Evolutionary conservation across 2,329 filamentous ascomycete species (phyloP).

Genomic region (Scleromitrula shiraiana): DNA sequence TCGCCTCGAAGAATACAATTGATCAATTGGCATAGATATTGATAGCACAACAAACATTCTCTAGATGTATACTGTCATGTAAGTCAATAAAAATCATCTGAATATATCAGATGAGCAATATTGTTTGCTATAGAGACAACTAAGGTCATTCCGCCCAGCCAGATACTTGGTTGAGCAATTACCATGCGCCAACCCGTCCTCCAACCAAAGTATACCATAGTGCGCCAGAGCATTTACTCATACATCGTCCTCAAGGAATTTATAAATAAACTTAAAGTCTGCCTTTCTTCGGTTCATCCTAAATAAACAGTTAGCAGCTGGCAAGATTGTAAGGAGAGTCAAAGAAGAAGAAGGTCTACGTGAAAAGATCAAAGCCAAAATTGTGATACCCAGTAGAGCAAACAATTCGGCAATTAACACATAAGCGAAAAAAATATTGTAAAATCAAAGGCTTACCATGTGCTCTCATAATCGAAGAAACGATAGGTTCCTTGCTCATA

Average conservation of each 20-base stretch:
- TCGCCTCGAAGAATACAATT: neutral
- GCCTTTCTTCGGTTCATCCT: slow-evolving; percentile 99
- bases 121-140: slow-evolving; percentile 26
- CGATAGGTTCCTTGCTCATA: slow-evolving; percentile 98
- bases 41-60: too few relatives aligned
- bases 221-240: slow-evolving; percentile 51
- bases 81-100: slow-evolving; percentile 13
- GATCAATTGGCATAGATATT: neutral
- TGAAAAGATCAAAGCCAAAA: too few relatives aligned
- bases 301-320: slow-evolving; percentile 7
- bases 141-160: slow-evolving; percentile 29
- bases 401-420: too few relatives aligned
- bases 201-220: slow-evolving; percentile 63
- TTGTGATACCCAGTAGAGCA: too few relatives aligned
- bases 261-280: slow-evolving; percentile 97
- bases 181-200: slow-evolving; percentile 56
- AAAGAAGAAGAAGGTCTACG: slow-evolving; percentile 3
- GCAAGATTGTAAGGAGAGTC: neutral
- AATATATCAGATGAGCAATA: slow-evolving; percentile 17
- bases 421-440: slow-evolving; percentile 3
- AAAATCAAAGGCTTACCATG: slow-evolving; percentile 58
- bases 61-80: too few relatives aligned
- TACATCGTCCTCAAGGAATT: slow-evolving; percentile 92
- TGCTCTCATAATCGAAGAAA: slow-evolving; percentile 99
- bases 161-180: slow-evolving; percentile 56